Percentiles rank a stretch among this genome's conserved stretches.
These are phyloP conservation scores for Leucoagaricus sp. DNA, from an alignment of 1,284 basidiomycete genomes.

Conservation along the genomic window DNA sequence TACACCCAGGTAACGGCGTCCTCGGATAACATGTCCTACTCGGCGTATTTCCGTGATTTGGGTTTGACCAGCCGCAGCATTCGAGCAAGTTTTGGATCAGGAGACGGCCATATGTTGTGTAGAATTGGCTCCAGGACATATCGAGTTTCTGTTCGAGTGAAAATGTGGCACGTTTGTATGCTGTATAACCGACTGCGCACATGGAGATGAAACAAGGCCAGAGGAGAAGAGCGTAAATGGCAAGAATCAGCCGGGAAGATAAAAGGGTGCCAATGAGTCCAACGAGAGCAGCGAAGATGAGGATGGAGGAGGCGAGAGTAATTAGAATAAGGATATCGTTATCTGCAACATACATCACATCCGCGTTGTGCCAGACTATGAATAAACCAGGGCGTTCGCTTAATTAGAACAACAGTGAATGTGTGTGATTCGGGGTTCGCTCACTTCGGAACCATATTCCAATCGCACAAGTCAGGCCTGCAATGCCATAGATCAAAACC, in stretches of 20 bases:
- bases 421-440: conserved; percentile 22
- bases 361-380: conserved; percentile 59
- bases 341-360: conserved; percentile 65
- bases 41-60: conserved; percentile 67
- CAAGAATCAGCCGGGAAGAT: conserved; percentile 71
- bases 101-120: conserved; percentile 53
- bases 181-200: conserved; percentile 66
- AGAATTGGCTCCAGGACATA: conserved; percentile 59
- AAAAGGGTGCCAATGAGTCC: conserved; percentile 69
- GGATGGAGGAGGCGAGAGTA: conserved; percentile 52
- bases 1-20: conserved; percentile 64
- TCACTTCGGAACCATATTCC: conserved; percentile 62
- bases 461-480: conserved; percentile 46
- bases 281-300: conserved; percentile 55
- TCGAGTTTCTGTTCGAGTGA: conserved; percentile 77
- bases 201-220: conserved; percentile 66
- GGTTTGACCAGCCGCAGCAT: conserved; percentile 74
- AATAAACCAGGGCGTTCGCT: conserved; percentile 49
- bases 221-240: conserved; percentile 63
- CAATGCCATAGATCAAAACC: conserved; percentile 51
- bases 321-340: conserved; percentile 58
- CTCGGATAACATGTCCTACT: conserved; percentile 65
- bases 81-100: conserved; percentile 62
- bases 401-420: not conserved
- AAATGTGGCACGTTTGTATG: conserved; percentile 64